Percentiles rank a stretch among this genome's conserved stretches.
Conservation (phyloP, 768 basidiomycete genomes). For the Pulveroboletus sp. region DNA sequence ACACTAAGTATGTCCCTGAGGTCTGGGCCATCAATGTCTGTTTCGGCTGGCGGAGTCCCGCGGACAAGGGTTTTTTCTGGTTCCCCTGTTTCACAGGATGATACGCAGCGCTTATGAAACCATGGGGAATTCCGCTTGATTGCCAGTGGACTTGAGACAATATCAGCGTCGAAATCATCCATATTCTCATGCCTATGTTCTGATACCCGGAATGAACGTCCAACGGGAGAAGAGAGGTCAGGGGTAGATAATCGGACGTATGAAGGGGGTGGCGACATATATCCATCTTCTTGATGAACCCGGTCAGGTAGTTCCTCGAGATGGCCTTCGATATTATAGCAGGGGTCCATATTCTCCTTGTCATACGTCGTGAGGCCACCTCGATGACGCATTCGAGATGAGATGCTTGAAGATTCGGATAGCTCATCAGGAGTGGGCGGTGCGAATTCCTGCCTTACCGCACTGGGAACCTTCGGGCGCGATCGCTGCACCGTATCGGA, state of each 20-base stretch:
- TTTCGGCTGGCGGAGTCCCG: conserved; percentile 22
- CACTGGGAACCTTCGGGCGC: conserved; percentile 10
- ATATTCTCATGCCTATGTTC: conserved; percentile 4
- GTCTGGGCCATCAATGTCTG: conserved; percentile 37
- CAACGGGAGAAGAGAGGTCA: conserved; percentile 63
- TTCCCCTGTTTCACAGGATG: neutral
- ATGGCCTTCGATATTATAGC: conserved; percentile 39
- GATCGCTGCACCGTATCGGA: conserved; percentile 30
- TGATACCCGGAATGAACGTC: conserved; percentile 25
- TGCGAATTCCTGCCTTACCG: conserved; percentile 12
- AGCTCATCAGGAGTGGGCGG: conserved; percentile 6
- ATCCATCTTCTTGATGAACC: conserved; percentile 77
- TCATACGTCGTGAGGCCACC: conserved; percentile 40
- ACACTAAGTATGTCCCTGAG: conserved; percentile 43
- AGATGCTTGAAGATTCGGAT: conserved; percentile 32
- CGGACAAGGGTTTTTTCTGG: conserved; percentile 25
- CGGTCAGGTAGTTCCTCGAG: conserved; percentile 36
- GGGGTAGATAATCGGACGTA: conserved; percentile 46
- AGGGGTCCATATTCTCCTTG: conserved; percentile 38
- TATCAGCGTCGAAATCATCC: conserved; percentile 51
- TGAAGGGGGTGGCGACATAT: conserved; percentile 67
- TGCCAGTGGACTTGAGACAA: conserved; percentile 32
- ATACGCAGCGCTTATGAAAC: conserved; percentile 1
- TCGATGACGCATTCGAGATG: conserved; percentile 32
- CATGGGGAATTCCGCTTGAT: conserved; percentile 18